Percentiles rank a stretch among this genome's conserved stretches.
Evolutionary conservation across 148 eudicot genomes (phyloP).

Genomic region (Suaeda aralocaspica): DNA sequence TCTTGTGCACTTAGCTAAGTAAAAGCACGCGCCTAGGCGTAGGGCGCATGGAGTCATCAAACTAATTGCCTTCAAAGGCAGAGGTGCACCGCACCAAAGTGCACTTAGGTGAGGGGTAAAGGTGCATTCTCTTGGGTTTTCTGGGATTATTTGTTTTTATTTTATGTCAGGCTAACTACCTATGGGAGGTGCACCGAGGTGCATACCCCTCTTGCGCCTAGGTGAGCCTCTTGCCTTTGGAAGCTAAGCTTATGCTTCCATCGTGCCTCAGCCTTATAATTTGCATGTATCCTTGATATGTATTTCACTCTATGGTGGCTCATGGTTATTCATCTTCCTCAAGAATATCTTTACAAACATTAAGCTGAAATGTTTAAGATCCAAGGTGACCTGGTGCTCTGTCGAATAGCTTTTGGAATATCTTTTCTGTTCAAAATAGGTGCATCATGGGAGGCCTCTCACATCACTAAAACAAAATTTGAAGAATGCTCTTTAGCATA

Average conservation of each 20-base stretch:
- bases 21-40: too few species aligned
- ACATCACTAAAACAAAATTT: not conserved
- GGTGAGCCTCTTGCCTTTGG: too few species aligned
- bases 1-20: too few species aligned
- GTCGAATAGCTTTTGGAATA: not conserved
- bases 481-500: not conserved
- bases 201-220: too few species aligned
- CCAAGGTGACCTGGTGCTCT: not conserved
- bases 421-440: not conserved
- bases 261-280: not conserved
- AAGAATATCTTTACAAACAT: not conserved
- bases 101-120: too few species aligned
- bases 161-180: too few species aligned
- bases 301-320: not conserved
- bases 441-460: not conserved
- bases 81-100: too few species aligned
- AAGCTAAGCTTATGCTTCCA: conserved; percentile 5
- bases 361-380: not conserved
- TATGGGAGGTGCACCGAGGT: too few species aligned
- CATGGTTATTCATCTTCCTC: not conserved
- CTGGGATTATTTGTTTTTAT: too few species aligned
- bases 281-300: not conserved
- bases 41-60: too few species aligned
- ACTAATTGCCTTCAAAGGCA: too few species aligned
- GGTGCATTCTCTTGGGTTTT: too few species aligned